phyloP scores from a whole-genome alignment of 192 early-diverging fungal species.

The Backusella liffmaniae region DNA sequence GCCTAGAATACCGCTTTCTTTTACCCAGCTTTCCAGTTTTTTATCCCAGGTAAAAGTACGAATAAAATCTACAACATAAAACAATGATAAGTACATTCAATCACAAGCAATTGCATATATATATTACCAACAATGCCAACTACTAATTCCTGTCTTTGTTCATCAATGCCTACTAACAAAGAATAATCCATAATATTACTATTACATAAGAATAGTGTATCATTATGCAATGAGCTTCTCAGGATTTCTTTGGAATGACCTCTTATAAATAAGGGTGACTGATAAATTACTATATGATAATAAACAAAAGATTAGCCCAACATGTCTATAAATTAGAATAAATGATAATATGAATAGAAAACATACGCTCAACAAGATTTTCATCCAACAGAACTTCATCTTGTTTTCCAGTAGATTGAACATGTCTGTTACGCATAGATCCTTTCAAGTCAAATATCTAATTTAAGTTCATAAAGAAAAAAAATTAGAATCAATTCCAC shows the following conservation, averaged over 20 bases:
- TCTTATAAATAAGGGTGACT: constrained; percentile 88
- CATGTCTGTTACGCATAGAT: constrained; percentile 92
- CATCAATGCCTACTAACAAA: constrained; percentile 91
- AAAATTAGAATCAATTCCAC: not conserved
- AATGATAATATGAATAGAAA: constrained; percentile 1
- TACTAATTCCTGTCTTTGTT: constrained; percentile 80
- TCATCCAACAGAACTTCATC: constrained; percentile 92
- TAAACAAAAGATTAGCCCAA: not conserved
- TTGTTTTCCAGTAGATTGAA: constrained; percentile 78
- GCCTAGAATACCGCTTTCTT: constrained; percentile 89
- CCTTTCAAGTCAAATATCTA: constrained; percentile 93
- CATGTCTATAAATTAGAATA: not conserved
- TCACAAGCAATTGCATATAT: not conserved
- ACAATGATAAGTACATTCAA: not conserved
- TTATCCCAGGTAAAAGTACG: constrained; percentile 99
- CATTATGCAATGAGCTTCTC: constrained; percentile 85
- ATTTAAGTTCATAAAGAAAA: not conserved
- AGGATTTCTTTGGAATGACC: constrained; percentile 88
- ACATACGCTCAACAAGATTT: constrained; percentile 83
- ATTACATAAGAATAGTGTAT: constrained; percentile 91
- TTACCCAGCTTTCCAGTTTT: constrained; percentile 97
- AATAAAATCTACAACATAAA: constrained; percentile 75
- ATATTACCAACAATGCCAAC: constrained; percentile 92
- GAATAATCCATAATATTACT: constrained; percentile 99
- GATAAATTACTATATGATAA: constrained; percentile 61